Evolutionary conservation across 352 stramenopile genomes (phyloP).

Genomic region (Pythium guiyangense): DNA sequence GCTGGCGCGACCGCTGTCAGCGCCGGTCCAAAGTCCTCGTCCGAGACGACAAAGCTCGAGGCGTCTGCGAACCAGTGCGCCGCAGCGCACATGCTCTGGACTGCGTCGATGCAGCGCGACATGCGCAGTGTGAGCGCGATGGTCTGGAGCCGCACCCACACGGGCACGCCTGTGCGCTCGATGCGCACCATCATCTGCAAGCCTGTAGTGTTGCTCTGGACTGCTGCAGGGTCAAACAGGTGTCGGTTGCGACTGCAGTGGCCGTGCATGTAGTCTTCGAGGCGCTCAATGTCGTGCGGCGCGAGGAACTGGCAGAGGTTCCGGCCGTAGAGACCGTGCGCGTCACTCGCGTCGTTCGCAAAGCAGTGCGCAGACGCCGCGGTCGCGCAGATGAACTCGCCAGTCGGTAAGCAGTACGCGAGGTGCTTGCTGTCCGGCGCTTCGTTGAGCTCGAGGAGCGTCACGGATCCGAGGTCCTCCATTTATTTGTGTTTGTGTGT

Average conservation of each 20-base stretch:
- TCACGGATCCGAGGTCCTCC: constrained; percentile 50
- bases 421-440: constrained; percentile 40
- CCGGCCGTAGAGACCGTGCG: constrained; percentile 51
- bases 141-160: constrained; percentile 58
- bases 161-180: constrained; percentile 13
- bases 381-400: constrained; percentile 74
- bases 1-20: neutral
- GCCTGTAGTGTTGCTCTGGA: constrained; percentile 20
- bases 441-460: constrained; percentile 60
- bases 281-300: constrained; percentile 48
- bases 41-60: constrained; percentile 67
- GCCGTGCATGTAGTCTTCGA: constrained; percentile 48
- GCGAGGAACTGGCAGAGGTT: constrained; percentile 59
- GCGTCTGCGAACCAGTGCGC: constrained; percentile 59
- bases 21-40: constrained; percentile 45
- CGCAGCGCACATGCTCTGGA: constrained; percentile 31
- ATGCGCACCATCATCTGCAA: constrained; percentile 46
- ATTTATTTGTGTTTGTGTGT: too few species aligned
- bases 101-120: constrained; percentile 77
- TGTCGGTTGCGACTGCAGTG: constrained; percentile 17
- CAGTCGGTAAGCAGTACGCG: constrained; percentile 62
- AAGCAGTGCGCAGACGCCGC: constrained; percentile 41
- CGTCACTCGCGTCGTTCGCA: constrained; percentile 4
- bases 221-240: neutral
- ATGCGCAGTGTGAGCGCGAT: constrained; percentile 66